Evolutionary conservation across 805 yeast species (phyloP), one percentile per base, ranked within the genome.

Genomic region (Metschnikowia gelsemii): DNA sequence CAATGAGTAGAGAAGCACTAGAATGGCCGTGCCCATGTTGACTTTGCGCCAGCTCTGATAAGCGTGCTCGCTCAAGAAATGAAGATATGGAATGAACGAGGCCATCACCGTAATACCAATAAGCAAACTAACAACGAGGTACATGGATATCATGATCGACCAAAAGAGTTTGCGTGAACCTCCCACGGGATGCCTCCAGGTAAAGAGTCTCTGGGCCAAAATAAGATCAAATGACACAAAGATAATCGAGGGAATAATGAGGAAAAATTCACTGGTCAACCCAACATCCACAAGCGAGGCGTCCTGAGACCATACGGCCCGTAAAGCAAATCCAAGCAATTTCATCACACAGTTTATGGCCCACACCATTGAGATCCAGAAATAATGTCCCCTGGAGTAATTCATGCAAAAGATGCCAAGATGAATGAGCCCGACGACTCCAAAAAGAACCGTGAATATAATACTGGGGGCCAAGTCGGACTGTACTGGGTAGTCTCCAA

Each of bases 1-100:
- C 30, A 75, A 58, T 2, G 86, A 75, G 57, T 82, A 84, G 24
- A 66, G 42, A 11, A 64, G 40, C 37, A 66, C 56, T 38, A 64
- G 51, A 13, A 69, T 45, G 0, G 66, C 43, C 2, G 72, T 55
- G 22, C 55, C 59, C 57, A 52, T 55, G 25, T 63, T 64, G 31
- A 60, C 59, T 6, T 54, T 55, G 12, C 55, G 50, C 56, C 59
- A 64, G 6, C 35, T 28, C 7, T 20, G 19, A 32, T 51, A 52
- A 2, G 63, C 45, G 11, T 26, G n/a, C 8, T 28, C 35, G 18
- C 51, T 46, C 29, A 56, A 37, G 14, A 38, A 46, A 32, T 48
- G 14, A 17, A 51, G 32, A 41, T 53, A 56, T 3, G 58, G 60
- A 18, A 55, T 42, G 28, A 42, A 38, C 1, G 58, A 47, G 4